These are phyloP conservation scores for Colletotrichum paranaense DNA, from an alignment of 2,329 filamentous ascomycete genomes.

Conservation along the genomic window DNA sequence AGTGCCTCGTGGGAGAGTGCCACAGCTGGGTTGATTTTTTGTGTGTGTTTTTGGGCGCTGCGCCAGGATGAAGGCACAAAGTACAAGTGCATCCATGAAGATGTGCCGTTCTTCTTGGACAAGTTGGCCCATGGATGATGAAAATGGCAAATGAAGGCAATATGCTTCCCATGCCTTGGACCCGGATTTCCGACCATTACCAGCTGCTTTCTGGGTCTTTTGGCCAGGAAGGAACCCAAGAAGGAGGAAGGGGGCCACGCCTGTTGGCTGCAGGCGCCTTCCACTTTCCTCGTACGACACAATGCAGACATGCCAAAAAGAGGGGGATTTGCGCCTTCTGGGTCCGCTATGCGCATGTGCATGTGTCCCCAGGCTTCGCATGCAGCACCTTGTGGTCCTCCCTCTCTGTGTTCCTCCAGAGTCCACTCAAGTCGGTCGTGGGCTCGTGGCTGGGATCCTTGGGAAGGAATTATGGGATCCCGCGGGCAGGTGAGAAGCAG, in stretches of 20 bases:
- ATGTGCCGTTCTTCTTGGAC: neutral
- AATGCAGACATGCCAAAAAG: neutral
- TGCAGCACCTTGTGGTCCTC: constrained; percentile 1
- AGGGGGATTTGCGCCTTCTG: constrained; percentile 1
- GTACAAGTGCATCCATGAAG: neutral
- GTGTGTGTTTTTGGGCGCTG: neutral
- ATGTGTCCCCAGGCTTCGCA: constrained; percentile 9
- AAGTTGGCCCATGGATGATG: neutral
- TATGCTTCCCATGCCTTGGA: neutral
- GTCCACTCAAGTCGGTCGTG: too few species aligned
- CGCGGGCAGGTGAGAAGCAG: neutral
- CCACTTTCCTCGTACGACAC: constrained; percentile 2
- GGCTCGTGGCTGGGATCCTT: too few species aligned
- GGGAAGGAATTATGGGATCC: neutral
- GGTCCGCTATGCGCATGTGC: neutral
- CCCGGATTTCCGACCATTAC: neutral
- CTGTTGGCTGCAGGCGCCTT: neutral
- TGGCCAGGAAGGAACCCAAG: neutral
- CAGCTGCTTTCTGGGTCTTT: neutral
- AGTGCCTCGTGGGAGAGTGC: neutral
- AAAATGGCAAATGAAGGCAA: neutral
- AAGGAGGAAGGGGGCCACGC: neutral
- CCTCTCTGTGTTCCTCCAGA: too few species aligned
- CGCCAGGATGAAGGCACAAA: neutral
- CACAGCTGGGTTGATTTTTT: neutral